Conservation (phyloP, 2,329 filamentous ascomycete genomes). For the Fusarium phyllophilum region DNA sequence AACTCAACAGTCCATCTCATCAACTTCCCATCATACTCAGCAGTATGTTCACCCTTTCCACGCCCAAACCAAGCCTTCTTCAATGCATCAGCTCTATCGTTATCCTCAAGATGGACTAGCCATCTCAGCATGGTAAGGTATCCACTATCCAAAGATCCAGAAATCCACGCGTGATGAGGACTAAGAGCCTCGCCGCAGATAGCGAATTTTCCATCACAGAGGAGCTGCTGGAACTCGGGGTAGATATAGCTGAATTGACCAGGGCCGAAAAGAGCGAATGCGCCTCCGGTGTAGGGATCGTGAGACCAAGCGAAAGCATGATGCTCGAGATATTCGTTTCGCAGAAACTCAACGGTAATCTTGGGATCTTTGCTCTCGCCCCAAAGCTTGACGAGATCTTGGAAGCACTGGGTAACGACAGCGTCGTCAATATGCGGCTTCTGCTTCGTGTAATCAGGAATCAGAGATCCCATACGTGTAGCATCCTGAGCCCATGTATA, state of each 20-base stretch:
- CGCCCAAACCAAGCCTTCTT: conserved; percentile 7
- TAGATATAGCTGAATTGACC: conserved; percentile 53
- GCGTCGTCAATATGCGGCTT: neutral
- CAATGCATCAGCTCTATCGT: neutral
- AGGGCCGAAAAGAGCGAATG: conserved; percentile 54
- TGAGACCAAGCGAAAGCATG: conserved; percentile 53
- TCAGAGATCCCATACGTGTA: conserved; percentile 22
- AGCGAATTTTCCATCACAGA: conserved; percentile 44
- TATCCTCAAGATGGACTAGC: neutral
- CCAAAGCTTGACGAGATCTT: conserved; percentile 24
- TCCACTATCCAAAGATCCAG: conserved; percentile 51
- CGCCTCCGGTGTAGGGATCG: conserved; percentile 48
- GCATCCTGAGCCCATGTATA: conserved; percentile 37
- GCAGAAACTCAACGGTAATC: neutral
- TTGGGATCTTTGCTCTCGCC: neutral
- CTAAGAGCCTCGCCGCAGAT: conserved; percentile 52
- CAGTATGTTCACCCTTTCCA: neutral
- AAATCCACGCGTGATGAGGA: conserved; percentile 54
- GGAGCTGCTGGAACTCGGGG: conserved; percentile 42
- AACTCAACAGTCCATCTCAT: conserved; percentile 8
- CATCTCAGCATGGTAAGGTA: conserved; percentile 21
- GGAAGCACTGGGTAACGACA: conserved; percentile 11
- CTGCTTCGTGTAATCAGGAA: conserved; percentile 9
- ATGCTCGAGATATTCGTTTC: conserved; percentile 30
- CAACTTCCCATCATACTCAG: conserved; percentile 5